phyloP scores from a whole-genome alignment of 139 green algal genomes.

The Chlamydomonas sp. region DNA sequence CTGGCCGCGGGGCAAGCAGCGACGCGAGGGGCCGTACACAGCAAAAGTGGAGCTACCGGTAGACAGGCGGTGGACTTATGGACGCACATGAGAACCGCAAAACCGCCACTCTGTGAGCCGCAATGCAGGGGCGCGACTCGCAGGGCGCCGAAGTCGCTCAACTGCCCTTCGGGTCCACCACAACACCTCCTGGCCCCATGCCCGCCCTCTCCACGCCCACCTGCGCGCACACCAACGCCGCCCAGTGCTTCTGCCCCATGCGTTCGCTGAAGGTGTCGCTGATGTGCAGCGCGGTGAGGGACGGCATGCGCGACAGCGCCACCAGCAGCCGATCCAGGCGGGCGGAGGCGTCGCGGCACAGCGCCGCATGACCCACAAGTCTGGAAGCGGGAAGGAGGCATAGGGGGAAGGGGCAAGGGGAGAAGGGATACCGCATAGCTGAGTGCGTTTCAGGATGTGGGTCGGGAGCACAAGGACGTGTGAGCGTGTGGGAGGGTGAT shows the following conservation, averaged over 20 bases:
- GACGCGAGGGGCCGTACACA: too few relatives aligned
- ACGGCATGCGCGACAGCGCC: slow-evolving; percentile 6
- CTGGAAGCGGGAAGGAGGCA: not conserved
- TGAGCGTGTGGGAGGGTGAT: too few relatives aligned
- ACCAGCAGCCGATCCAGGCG: slow-evolving; percentile 11
- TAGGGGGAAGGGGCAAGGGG: not conserved
- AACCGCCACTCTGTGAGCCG: too few relatives aligned
- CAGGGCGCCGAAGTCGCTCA: too few relatives aligned
- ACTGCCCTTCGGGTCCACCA: too few relatives aligned
- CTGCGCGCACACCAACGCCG: slow-evolving; percentile 12
- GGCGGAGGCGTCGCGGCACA: slow-evolving; percentile 22
- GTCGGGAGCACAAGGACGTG: not conserved
- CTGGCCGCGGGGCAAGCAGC: too few relatives aligned
- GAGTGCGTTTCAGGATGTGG: not conserved
- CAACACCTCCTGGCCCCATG: too few relatives aligned
- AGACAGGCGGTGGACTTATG: too few relatives aligned
- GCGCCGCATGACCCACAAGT: slow-evolving; percentile 19
- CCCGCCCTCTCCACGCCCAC: not conserved
- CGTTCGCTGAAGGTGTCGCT: slow-evolving; percentile 26
- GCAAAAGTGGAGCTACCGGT: too few relatives aligned
- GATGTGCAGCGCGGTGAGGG: not conserved
- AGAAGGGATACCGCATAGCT: not conserved
- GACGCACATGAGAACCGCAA: too few relatives aligned
- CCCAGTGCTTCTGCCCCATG: slow-evolving; percentile 36
- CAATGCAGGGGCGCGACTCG: too few relatives aligned